Percentiles rank a stretch among this genome's conserved stretches.
These are phyloP conservation scores for Echites panduratus DNA, from an alignment of 257 asterid species.

Conservation along the genomic window DNA sequence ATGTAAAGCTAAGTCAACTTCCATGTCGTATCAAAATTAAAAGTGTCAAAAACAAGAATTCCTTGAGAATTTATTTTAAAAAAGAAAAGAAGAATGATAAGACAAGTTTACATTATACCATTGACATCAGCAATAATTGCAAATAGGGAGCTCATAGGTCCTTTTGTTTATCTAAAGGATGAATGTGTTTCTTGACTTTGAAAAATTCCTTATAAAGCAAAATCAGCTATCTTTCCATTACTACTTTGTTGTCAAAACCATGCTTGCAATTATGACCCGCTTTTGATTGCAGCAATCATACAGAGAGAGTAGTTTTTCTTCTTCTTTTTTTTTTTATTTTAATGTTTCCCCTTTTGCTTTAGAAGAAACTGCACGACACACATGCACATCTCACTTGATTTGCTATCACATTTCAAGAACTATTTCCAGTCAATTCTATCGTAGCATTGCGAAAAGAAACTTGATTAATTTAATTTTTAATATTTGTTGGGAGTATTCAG, in stretches of 20 bases:
- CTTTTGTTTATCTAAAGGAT: neutral
- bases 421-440: too few species aligned
- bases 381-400: neutral
- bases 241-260: neutral
- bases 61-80: too few species aligned
- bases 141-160: too few species aligned
- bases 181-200: neutral
- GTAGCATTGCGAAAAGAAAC: neutral
- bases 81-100: too few species aligned
- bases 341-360: neutral
- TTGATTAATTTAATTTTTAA: too few species aligned
- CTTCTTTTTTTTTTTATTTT: too few species aligned
- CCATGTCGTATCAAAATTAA: too few species aligned
- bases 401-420: neutral
- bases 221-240: neutral
- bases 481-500: too few species aligned
- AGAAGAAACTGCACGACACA: neutral
- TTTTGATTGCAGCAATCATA: constrained; percentile 6
- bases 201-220: neutral
- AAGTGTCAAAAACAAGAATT: too few species aligned
- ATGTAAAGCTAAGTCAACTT: too few species aligned
- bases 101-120: too few species aligned
- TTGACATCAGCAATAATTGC: too few species aligned
- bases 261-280: constrained; percentile 1
- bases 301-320: neutral